phyloP scores from a whole-genome alignment of 2,329 filamentous ascomycete species.

The Aspergillus arachidicola region DNA sequence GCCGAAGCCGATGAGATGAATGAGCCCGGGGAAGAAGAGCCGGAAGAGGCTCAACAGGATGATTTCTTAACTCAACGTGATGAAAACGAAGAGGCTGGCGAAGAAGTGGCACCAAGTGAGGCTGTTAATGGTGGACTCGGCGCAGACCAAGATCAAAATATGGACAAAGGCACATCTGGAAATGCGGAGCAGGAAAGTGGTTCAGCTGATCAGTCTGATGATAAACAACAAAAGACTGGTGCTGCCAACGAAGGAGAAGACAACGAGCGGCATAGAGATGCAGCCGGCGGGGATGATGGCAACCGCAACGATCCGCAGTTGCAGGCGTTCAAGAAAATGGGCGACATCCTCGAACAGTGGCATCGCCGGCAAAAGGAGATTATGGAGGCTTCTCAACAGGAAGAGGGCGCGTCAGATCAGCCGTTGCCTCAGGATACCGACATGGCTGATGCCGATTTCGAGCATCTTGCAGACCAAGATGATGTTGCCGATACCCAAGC shows the following conservation, averaged over 20 bases:
- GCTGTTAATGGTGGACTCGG: constrained; percentile 43
- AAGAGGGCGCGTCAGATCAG: constrained; percentile 51
- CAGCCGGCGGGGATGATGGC: constrained; percentile 40
- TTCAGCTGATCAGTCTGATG: constrained; percentile 50
- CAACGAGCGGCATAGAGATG: constrained; percentile 38
- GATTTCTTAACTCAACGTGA: constrained; percentile 51
- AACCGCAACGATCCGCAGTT: constrained; percentile 47
- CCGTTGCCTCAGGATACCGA: constrained; percentile 65
- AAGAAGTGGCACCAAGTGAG: constrained; percentile 54
- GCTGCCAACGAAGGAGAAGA: constrained; percentile 46
- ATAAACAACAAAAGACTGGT: constrained; percentile 48
- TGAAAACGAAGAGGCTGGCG: constrained; percentile 54
- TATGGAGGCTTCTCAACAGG: constrained; percentile 58
- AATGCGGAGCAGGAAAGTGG: constrained; percentile 46
- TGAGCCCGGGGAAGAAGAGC: constrained; percentile 39
- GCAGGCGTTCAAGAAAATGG: constrained; percentile 90
- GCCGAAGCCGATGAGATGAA: constrained; percentile 52
- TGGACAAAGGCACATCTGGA: constrained; percentile 50
- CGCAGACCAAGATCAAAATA: constrained; percentile 44
- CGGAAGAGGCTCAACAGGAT: constrained; percentile 57
- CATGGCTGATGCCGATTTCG: constrained; percentile 80
- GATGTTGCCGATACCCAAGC: constrained; percentile 85
- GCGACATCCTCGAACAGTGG: constrained; percentile 90
- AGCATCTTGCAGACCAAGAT: constrained; percentile 86
- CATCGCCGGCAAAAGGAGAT: constrained; percentile 88